phyloP scores from a whole-genome alignment of 495 filamentous ascomycete species.

The Penicillium samsonianum region DNA sequence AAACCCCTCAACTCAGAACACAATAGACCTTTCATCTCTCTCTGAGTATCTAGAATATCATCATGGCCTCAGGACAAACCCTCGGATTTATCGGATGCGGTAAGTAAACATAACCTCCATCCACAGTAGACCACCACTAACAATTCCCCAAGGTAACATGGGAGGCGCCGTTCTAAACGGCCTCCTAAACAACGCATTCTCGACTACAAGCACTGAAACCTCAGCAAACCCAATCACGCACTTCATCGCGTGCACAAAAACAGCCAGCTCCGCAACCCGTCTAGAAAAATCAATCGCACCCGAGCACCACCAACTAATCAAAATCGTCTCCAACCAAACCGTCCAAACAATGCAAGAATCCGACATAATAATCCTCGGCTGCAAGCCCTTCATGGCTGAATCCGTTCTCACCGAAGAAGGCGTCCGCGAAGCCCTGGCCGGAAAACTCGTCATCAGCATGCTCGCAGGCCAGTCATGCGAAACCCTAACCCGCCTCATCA shows the following conservation, averaged over 20 bases:
- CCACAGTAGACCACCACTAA: neutral
- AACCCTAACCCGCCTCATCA: constrained; percentile 63
- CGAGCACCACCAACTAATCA: constrained; percentile 17
- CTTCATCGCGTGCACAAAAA: constrained; percentile 38
- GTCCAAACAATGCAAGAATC: constrained; percentile 31
- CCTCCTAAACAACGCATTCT: constrained; percentile 34
- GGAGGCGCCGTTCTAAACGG: constrained; percentile 41
- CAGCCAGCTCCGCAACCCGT: constrained; percentile 25
- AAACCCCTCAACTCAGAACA: neutral
- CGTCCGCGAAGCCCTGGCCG: constrained; percentile 46
- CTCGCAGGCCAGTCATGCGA: constrained; percentile 74
- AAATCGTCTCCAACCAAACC: constrained; percentile 24
- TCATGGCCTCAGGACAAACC: constrained; percentile 9
- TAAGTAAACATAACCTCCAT: constrained; percentile 11
- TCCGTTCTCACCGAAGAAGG: constrained; percentile 32
- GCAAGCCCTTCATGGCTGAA: constrained; percentile 39
- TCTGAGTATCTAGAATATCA: neutral
- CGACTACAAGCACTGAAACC: neutral
- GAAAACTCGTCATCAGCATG: constrained; percentile 83
- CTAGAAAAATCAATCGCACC: constrained; percentile 14
- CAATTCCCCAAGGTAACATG: constrained; percentile 38
- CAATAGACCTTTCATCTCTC: neutral
- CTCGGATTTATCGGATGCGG: constrained; percentile 37
- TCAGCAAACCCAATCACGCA: constrained; percentile 16
- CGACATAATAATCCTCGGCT: constrained; percentile 38